phyloP scores from a whole-genome alignment of 768 basidiomycete genomes.

The Russula sp. region DNA sequence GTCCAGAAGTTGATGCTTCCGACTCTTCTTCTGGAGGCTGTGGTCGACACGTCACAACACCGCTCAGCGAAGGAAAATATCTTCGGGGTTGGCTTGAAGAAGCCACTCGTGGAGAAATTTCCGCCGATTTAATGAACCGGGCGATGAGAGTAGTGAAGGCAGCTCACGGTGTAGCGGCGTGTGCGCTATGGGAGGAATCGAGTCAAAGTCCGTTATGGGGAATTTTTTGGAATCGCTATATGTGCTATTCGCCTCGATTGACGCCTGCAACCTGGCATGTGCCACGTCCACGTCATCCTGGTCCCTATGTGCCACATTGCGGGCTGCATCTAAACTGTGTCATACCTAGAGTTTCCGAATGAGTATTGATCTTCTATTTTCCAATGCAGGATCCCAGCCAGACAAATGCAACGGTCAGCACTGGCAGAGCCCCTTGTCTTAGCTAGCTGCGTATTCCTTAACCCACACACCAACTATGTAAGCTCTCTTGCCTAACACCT shows the following conservation, averaged over 20 bases:
- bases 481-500: neutral
- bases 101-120: neutral
- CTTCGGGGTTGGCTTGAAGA: neutral
- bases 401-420: neutral
- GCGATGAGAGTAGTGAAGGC: too few relatives aligned
- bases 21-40: neutral
- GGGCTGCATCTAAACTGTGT: too few relatives aligned
- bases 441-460: too few relatives aligned
- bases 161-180: too few relatives aligned
- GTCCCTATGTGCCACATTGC: neutral
- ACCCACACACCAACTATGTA: too few relatives aligned
- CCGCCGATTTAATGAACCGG: neutral
- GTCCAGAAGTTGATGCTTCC: neutral
- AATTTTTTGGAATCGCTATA: too few relatives aligned
- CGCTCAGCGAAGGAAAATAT: neutral
- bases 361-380: neutral
- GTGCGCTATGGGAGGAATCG: too few relatives aligned
- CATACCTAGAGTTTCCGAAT: neutral
- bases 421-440: too few relatives aligned
- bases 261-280: neutral
- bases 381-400: neutral
- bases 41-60: neutral
- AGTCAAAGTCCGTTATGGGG: too few relatives aligned
- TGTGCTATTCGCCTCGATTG: too few relatives aligned
- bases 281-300: neutral